phyloP scores from a whole-genome alignment of 345 rosid genomes.

The Syzygium aqueum region DNA sequence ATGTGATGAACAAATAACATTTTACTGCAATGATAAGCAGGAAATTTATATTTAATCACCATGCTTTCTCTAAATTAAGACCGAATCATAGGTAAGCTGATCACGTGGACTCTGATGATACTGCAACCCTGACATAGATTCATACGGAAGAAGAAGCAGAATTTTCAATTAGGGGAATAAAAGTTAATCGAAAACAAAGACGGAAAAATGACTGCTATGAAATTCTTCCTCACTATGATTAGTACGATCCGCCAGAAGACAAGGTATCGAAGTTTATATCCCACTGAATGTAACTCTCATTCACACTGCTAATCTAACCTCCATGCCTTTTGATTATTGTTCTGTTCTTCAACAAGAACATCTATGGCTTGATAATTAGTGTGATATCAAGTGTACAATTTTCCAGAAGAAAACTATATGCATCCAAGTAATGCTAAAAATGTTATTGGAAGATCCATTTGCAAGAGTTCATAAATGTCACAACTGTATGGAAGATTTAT shows the following conservation, averaged over 20 bases:
- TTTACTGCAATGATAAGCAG: neutral
- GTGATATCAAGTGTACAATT: neutral
- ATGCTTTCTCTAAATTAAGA: neutral
- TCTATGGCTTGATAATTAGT: neutral
- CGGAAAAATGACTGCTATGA: neutral
- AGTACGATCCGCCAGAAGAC: neutral
- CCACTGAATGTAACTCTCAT: neutral
- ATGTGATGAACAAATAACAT: neutral
- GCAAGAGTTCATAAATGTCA: neutral
- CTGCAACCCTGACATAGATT: neutral
- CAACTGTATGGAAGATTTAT: neutral
- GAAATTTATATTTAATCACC: neutral
- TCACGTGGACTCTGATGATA: neutral
- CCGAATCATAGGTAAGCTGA: neutral
- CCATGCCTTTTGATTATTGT: neutral
- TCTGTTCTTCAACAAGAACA: neutral
- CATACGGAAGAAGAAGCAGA: neutral
- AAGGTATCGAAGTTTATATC: neutral
- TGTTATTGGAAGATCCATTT: neutral
- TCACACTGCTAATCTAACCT: neutral
- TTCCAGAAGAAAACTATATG: neutral
- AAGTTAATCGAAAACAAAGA: neutral
- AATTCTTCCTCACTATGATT: neutral
- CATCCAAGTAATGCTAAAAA: neutral
- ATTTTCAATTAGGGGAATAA: neutral